phyloP scores from a whole-genome alignment of 805 yeast species.

The Zygotorulaspora chibaensis region DNA sequence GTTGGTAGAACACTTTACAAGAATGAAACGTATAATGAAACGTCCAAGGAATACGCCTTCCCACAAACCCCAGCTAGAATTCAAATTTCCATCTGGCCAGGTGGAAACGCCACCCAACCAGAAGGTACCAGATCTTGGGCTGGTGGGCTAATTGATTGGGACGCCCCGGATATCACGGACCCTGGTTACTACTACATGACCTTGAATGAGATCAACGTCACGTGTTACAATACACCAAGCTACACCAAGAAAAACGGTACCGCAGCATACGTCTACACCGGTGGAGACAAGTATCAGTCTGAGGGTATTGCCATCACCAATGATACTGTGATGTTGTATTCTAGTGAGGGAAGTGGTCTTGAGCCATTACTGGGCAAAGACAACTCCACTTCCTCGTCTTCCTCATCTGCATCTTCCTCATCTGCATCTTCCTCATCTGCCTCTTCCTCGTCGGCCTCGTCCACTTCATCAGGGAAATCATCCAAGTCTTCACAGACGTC shows the following conservation, averaged over 20 bases:
- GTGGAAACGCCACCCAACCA: conserved; percentile 52
- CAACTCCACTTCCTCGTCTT: conserved; percentile 16
- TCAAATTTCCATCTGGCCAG: conserved; percentile 77
- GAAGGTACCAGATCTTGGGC: conserved; percentile 76
- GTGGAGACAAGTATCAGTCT: conserved; percentile 43
- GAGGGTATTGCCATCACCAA: conserved; percentile 58
- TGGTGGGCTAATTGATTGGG: conserved; percentile 85
- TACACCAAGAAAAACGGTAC: conserved; percentile 45
- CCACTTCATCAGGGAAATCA: not conserved
- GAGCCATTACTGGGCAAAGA: conserved; percentile 43
- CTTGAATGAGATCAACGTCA: conserved; percentile 54
- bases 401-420: conserved; percentile 5
- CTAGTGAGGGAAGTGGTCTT: conserved; percentile 61
- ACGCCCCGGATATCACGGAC: conserved; percentile 62
- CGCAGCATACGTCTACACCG: conserved; percentile 51
- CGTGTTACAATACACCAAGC: conserved; percentile 70
- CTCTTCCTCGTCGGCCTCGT: conserved; percentile 6
- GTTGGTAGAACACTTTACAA: conserved; percentile 60
- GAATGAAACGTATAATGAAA: conserved; percentile 57
- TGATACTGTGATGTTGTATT: conserved; percentile 55
- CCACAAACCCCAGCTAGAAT: conserved; percentile 76
- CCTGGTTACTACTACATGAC: conserved; percentile 80
- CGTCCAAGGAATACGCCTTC: conserved; percentile 50
- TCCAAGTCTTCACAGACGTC: no score
- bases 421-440: conserved; percentile 5